Evolutionary conservation across 768 basidiomycete species (phyloP).

Genomic region (Termitomyces sp.): DNA sequence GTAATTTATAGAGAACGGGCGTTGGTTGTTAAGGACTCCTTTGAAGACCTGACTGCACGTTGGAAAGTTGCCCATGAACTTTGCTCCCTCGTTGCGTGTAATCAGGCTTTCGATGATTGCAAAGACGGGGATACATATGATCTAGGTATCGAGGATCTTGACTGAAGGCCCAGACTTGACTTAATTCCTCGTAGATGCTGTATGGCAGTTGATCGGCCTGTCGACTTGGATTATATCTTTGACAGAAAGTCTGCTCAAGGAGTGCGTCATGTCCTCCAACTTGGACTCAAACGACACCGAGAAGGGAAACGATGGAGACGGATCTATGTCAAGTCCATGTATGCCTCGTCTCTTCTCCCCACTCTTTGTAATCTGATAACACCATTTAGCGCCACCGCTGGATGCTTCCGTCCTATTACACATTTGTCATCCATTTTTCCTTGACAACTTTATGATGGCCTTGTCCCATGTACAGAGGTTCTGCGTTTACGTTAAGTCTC

Average conservation of each 20-base stretch:
- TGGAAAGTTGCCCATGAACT: constrained; percentile 68
- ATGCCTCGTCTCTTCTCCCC: constrained; percentile 1
- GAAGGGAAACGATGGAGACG: constrained; percentile 2
- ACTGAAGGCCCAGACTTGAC: neutral
- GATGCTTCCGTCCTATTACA: constrained; percentile 50
- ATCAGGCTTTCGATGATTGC: constrained; percentile 67
- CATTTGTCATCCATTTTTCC: constrained; percentile 59
- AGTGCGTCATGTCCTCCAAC: constrained; percentile 42
- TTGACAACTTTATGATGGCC: constrained; percentile 49
- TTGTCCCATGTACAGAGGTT: constrained; percentile 60
- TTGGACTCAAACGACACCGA: neutral
- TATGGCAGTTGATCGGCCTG: constrained; percentile 70
- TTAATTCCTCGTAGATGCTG: constrained; percentile 46
- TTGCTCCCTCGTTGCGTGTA: constrained; percentile 59
- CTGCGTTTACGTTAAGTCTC: constrained; percentile 48
- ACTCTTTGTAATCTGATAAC: constrained; percentile 2
- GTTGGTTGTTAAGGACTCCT: constrained; percentile 16
- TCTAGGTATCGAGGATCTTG: constrained; percentile 40
- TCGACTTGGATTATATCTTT: constrained; percentile 62
- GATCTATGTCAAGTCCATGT: constrained; percentile 1
- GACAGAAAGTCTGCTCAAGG: constrained; percentile 59
- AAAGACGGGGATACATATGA: constrained; percentile 61
- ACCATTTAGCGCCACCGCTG: constrained; percentile 17
- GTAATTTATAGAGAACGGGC: constrained; percentile 46
- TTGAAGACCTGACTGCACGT: constrained; percentile 40